phyloP scores from a whole-genome alignment of 805 yeast species.

The Metschnikowia baotianmanensis region DNA sequence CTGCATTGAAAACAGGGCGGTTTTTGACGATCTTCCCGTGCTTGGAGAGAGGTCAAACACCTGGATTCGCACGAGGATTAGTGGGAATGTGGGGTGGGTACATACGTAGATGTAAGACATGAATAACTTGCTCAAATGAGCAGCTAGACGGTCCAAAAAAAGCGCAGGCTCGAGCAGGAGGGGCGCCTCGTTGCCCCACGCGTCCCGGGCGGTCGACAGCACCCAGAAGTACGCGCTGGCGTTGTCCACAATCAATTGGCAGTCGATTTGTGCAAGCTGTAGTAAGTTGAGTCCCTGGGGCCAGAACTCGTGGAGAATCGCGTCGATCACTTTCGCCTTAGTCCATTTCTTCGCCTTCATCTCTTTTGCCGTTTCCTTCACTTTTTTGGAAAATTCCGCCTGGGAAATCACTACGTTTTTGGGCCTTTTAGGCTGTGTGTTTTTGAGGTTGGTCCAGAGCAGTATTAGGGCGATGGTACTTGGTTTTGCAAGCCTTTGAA shows the following conservation, averaged over 20 bases:
- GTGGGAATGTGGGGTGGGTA: conserved; percentile 60
- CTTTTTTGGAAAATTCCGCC: conserved; percentile 9
- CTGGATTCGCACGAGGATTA: conserved; percentile 63
- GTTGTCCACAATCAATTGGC: conserved; percentile 59
- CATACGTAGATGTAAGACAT: conserved; percentile 65
- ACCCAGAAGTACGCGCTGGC: conserved; percentile 49
- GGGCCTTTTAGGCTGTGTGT: conserved; percentile 22
- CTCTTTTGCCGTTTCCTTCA: conserved; percentile 11
- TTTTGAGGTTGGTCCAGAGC: conserved; percentile 34
- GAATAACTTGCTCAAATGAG: conserved; percentile 50
- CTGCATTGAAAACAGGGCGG: background rate
- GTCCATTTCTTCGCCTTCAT: conserved; percentile 19
- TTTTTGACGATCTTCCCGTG: conserved; percentile 1
- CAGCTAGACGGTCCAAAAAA: conserved; percentile 48
- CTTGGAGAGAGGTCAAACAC: conserved; percentile 50
- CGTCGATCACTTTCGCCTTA: conserved; percentile 40
- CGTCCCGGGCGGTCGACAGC: conserved; percentile 44
- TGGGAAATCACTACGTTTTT: conserved; percentile 6
- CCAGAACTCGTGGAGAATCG: conserved; percentile 51
- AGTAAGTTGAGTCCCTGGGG: conserved; percentile 55
- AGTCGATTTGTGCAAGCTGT: conserved; percentile 70
- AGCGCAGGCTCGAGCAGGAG: conserved; percentile 48
- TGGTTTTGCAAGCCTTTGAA: conserved; percentile 30
- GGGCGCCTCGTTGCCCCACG: conserved; percentile 27
- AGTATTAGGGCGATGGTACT: conserved; percentile 32